phyloP scores from a whole-genome alignment of 257 asterid species.

The Linaria vulgaris region DNA sequence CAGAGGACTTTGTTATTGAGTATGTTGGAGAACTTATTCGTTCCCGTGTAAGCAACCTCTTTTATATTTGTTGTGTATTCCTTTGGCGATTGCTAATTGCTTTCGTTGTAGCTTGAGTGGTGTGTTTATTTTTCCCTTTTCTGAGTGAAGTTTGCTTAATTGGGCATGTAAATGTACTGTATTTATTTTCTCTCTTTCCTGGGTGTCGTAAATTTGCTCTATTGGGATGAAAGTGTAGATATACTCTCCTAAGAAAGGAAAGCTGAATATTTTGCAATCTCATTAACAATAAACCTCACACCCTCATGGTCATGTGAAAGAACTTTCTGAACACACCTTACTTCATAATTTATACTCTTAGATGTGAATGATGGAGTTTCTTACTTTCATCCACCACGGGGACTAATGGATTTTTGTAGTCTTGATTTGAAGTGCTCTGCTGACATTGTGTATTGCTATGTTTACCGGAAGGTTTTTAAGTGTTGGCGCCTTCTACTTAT shows the following conservation, averaged over 20 bases:
- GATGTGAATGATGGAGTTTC: constrained; percentile 2
- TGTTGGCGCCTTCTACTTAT: constrained; percentile 4
- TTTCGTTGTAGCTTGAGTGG: not conserved
- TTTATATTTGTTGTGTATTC: constrained; percentile 13
- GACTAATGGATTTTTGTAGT: constrained; percentile 15
- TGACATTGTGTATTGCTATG: constrained; percentile 1
- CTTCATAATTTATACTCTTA: constrained; percentile 4
- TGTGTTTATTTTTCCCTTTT: not conserved
- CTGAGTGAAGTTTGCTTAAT: not conserved
- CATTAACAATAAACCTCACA: not conserved
- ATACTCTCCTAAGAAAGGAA: not conserved
- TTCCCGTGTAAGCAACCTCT: constrained; percentile 60
- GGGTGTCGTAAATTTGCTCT: too few species aligned
- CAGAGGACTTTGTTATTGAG: constrained; percentile 98
- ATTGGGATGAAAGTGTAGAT: too few species aligned
- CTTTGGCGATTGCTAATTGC: not conserved
- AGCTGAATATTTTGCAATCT: not conserved
- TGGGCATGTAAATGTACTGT: constrained; percentile 1
- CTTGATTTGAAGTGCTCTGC: constrained; percentile 3
- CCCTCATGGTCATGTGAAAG: too few species aligned
- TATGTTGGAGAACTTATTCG: constrained; percentile 99
- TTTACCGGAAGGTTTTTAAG: not conserved
- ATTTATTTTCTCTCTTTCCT: too few species aligned
- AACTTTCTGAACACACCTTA: constrained; percentile 2
- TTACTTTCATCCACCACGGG: not conserved